phyloP scores from a whole-genome alignment of 129 eudicot species.

The Arctium minus region DNA sequence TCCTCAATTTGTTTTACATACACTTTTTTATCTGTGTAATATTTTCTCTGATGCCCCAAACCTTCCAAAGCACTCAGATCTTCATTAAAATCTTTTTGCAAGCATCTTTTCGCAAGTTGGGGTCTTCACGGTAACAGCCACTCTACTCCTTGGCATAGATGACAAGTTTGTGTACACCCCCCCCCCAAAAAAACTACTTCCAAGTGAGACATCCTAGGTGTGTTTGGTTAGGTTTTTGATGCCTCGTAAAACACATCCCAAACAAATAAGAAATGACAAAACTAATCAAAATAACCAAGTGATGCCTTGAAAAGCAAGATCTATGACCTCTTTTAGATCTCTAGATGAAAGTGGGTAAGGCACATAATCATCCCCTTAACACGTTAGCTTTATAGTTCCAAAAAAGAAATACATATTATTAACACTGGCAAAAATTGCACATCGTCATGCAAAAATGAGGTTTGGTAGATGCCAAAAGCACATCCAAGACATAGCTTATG shows the following conservation, averaged over 20 bases:
- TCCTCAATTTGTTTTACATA: neutral
- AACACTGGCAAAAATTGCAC: neutral
- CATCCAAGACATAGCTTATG: constrained; percentile 11
- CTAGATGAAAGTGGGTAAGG: neutral
- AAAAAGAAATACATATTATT: neutral
- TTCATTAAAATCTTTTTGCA: too few species aligned
- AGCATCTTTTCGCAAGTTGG: neutral
- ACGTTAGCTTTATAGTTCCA: neutral
- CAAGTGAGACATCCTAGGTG: neutral
- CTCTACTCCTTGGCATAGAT: neutral
- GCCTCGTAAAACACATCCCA: neutral
- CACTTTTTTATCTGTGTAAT: neutral
- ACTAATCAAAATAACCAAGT: neutral
- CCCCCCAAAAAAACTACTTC: neutral
- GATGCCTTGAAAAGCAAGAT: neutral
- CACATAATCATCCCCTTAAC: neutral
- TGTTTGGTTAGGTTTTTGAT: neutral
- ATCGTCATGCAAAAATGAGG: neutral
- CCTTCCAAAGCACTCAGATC: too few species aligned
- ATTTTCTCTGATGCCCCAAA: too few species aligned
- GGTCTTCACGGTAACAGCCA: neutral
- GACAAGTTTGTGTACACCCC: neutral
- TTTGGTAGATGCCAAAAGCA: constrained; percentile 11
- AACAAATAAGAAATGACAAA: neutral
- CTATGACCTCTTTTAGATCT: neutral